Conservation (phyloP, 768 basidiomycete genomes). For the Suillus placidus region DNA sequence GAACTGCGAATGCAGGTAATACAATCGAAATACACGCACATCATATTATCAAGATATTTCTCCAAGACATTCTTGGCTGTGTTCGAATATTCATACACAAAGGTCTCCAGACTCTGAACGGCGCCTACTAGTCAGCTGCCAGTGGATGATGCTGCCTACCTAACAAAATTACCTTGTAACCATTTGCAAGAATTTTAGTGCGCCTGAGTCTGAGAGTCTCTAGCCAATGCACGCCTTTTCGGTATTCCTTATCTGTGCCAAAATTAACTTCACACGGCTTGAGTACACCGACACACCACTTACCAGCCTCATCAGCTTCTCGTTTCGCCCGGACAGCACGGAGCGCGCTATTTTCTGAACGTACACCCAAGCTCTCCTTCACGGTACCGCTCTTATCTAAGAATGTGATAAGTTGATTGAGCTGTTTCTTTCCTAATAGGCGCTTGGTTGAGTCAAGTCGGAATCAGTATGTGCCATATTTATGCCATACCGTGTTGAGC, state of each 20-base stretch:
- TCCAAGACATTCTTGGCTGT: slow-evolving; percentile 65
- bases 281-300: slow-evolving; percentile 20
- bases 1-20: slow-evolving; percentile 2
- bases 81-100: slow-evolving; percentile 71
- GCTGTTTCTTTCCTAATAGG: slow-evolving; percentile 72
- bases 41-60: slow-evolving; percentile 80
- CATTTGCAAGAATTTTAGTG: slow-evolving; percentile 80
- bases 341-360: slow-evolving; percentile 65
- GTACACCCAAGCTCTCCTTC: slow-evolving; percentile 60
- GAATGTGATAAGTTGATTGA: slow-evolving; percentile 85
- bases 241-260: slow-evolving; percentile 79
- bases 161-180: slow-evolving; percentile 61
- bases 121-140: slow-evolving; percentile 6
- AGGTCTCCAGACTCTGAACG: slow-evolving; percentile 74
- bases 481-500: slow-evolving; percentile 71
- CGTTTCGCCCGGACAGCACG: slow-evolving; percentile 81
- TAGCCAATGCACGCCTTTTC: slow-evolving; percentile 89
- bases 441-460: slow-evolving; percentile 4
- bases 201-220: slow-evolving; percentile 84
- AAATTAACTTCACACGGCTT: slow-evolving; percentile 7
- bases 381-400: slow-evolving; percentile 74
- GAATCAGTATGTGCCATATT: neutral
- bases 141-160: slow-evolving; percentile 10
- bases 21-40: slow-evolving; percentile 45
- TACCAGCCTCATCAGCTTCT: slow-evolving; percentile 90